phyloP scores from a whole-genome alignment of 345 rosid species.

The Acer saccharum region DNA sequence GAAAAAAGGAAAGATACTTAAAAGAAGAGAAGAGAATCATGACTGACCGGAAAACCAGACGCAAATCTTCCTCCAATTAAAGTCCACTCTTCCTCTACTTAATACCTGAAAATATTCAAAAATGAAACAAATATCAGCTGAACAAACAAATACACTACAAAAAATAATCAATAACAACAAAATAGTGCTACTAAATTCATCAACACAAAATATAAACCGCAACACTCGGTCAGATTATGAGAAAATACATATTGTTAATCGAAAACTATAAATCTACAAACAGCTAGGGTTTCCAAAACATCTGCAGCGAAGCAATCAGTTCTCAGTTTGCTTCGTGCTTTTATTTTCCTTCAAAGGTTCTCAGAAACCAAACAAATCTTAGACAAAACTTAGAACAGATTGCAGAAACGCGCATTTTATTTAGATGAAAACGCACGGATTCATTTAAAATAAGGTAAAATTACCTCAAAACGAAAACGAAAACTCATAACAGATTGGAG shows the following conservation, averaged over 20 bases:
- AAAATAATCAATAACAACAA: background rate
- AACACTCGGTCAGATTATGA: background rate
- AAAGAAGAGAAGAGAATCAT: constrained; percentile 1
- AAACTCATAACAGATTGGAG: background rate
- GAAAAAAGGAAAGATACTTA: background rate
- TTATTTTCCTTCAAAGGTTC: constrained; percentile 19
- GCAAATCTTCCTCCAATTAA: background rate
- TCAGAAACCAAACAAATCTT: constrained; percentile 25
- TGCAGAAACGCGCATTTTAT: constrained; percentile 9
- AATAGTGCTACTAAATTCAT: background rate
- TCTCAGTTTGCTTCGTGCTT: background rate
- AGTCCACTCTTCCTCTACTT: background rate
- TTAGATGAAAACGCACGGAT: background rate
- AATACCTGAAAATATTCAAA: constrained; percentile 8
- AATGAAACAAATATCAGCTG: background rate
- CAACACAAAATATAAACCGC: background rate
- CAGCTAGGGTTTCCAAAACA: background rate
- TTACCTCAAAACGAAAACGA: background rate
- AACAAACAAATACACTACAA: background rate
- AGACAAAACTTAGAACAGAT: constrained; percentile 2
- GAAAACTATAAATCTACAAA: background rate
- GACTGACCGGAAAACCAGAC: constrained; percentile 13
- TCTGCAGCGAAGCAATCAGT: constrained; percentile 1
- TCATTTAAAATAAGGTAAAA: background rate
- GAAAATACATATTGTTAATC: background rate